phyloP scores from a whole-genome alignment of 495 filamentous ascomycete species.

The Neurospora terricola region DNA sequence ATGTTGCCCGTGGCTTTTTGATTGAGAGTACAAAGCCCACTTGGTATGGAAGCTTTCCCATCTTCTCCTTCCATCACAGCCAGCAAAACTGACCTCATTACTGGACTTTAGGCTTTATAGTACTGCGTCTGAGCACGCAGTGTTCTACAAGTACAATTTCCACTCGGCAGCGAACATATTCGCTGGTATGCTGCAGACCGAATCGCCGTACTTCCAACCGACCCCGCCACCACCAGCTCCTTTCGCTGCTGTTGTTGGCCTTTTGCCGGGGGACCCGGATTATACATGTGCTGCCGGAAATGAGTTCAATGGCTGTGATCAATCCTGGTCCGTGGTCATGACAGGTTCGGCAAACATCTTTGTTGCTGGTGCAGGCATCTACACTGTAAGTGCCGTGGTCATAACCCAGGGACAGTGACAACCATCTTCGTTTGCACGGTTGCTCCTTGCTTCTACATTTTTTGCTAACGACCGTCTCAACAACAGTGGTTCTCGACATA shows the following conservation, averaged over 20 bases:
- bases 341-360: slow-evolving; percentile 9
- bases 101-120: too few relatives aligned
- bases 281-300: slow-evolving; percentile 2
- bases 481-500: slow-evolving; percentile 52
- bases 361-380: slow-evolving; percentile 14
- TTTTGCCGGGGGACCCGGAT: slow-evolving; percentile 9
- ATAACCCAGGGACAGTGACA: too few relatives aligned
- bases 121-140: slow-evolving; percentile 52
- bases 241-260: slow-evolving; percentile 26
- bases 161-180: slow-evolving; percentile 64
- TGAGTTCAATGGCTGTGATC: slow-evolving; percentile 6
- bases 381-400: slow-evolving; percentile 1
- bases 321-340: slow-evolving; percentile 18
- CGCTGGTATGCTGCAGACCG: slow-evolving; percentile 71
- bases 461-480: slow-evolving; percentile 44
- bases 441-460: too few relatives aligned
- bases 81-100: too few relatives aligned
- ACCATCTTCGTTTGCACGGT: too few relatives aligned
- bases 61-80: accelerated
- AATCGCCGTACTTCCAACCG: slow-evolving; percentile 79
- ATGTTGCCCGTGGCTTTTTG: slow-evolving; percentile 69
- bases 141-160: slow-evolving; percentile 74
- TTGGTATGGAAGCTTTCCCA: slow-evolving; percentile 24
- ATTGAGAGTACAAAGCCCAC: slow-evolving; percentile 47
- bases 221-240: slow-evolving; percentile 61